phyloP scores from a whole-genome alignment of 2,329 filamentous ascomycete species.

The Graphium sp. region DNA sequence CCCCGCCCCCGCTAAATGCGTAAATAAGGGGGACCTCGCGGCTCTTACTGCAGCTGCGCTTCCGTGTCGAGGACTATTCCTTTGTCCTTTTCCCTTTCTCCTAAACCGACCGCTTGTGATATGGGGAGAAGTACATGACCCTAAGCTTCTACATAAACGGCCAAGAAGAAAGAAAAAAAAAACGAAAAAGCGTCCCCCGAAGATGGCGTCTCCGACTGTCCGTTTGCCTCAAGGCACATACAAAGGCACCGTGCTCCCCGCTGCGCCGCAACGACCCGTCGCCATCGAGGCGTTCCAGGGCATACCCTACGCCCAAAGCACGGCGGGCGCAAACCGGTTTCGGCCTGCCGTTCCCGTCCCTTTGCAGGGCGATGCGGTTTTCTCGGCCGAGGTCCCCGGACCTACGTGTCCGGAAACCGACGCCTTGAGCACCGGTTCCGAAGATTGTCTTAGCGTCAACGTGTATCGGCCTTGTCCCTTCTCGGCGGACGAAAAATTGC shows the following conservation, averaged over 20 bases:
- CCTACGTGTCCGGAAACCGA: conserved; percentile 17
- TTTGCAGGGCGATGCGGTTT: conserved; percentile 5
- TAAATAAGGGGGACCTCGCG: too few species aligned
- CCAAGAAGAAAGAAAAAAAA: too few species aligned
- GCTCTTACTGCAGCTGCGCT: too few species aligned
- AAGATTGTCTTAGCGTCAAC: conserved; percentile 37
- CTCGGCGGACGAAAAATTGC: conserved; percentile 9
- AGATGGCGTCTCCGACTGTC: too few species aligned
- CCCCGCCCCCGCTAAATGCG: too few species aligned
- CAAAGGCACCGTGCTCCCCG: background rate
- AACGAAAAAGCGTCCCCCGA: too few species aligned
- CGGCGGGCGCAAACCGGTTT: conserved; percentile 26
- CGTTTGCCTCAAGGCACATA: conserved; percentile 3
- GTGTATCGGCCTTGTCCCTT: conserved; percentile 29
- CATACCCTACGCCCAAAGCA: conserved; percentile 28
- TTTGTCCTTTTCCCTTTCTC: too few species aligned
- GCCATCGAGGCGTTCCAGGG: conserved; percentile 29
- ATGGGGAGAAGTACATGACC: too few species aligned
- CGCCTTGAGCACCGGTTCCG: conserved; percentile 16
- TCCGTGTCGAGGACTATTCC: too few species aligned
- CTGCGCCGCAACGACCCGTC: conserved; percentile 12
- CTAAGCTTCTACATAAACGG: too few species aligned
- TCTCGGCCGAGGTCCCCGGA: conserved; percentile 19
- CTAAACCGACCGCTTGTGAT: too few species aligned
- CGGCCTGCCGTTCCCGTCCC: conserved; percentile 19